Conservation (phyloP, 106 monocot species). For the Gastrodia elata region DNA sequence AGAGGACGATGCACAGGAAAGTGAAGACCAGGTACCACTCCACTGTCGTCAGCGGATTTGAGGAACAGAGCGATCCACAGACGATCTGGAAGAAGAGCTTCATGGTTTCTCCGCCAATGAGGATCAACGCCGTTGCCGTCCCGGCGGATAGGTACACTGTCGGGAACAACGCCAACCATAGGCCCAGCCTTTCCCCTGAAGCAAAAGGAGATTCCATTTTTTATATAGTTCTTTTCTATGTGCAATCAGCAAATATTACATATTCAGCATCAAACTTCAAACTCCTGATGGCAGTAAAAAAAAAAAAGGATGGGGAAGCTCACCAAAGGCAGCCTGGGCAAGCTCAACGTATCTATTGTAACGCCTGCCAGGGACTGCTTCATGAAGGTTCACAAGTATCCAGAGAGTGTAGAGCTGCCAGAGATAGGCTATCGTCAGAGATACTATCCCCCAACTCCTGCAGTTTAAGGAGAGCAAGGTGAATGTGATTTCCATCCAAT, state of each 20-base stretch:
- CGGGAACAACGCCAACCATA: conserved; percentile 85
- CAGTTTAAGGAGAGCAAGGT: conserved; percentile 17
- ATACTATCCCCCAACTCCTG: conserved; percentile 83
- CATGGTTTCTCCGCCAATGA: conserved; percentile 93
- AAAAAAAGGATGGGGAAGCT: neutral
- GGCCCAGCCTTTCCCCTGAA: conserved; percentile 80
- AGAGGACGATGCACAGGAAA: conserved; percentile 74
- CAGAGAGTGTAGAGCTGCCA: conserved; percentile 97
- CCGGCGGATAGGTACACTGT: conserved; percentile 93
- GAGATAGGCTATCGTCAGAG: conserved; percentile 58
- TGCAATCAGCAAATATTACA: too few species aligned
- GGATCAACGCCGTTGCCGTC: conserved; percentile 86
- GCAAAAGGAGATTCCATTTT: too few species aligned
- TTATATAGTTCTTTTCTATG: too few species aligned
- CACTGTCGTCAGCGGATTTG: conserved; percentile 75
- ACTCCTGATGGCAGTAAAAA: too few species aligned
- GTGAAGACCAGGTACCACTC: conserved; percentile 98
- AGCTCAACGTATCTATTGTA: conserved; percentile 98
- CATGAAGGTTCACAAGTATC: conserved; percentile 82
- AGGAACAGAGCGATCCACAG: conserved; percentile 64
- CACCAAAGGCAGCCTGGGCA: conserved; percentile 91
- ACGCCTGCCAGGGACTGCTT: conserved; percentile 82
- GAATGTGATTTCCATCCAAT: too few species aligned
- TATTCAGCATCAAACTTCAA: too few species aligned
- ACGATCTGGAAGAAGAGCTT: conserved; percentile 93